Percentiles rank a stretch among this genome's conserved stretches.
Evolutionary conservation across 73 alveolate genomes (phyloP).

Genomic region (Paramecium sonneborni): DNA sequence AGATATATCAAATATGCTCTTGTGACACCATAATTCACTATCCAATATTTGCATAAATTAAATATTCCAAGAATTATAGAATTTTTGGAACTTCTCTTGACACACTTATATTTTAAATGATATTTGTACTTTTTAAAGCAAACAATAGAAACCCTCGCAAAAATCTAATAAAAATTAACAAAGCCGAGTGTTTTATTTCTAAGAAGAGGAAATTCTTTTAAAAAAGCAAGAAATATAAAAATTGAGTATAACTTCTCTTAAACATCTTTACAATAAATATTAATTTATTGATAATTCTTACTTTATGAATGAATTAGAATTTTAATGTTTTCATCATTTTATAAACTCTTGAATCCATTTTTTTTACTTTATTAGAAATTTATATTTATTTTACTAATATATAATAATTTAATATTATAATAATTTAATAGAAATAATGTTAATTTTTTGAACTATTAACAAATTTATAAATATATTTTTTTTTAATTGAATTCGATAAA

Average conservation of each 20-base stretch:
- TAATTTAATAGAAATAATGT: neutral
- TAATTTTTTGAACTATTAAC: neutral
- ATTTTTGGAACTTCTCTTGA: slow-evolving; percentile 91
- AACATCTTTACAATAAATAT: neutral
- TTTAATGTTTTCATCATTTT: neutral
- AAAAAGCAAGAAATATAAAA: neutral
- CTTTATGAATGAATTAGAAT: neutral
- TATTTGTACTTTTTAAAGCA: slow-evolving; percentile 60
- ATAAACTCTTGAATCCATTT: neutral
- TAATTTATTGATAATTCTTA: neutral
- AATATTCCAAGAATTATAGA: slow-evolving; percentile 82
- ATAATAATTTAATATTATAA: neutral
- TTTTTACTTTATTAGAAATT: neutral
- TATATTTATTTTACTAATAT: neutral
- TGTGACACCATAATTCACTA: slow-evolving; percentile 83
- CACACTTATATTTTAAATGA: neutral
- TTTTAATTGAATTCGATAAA: neutral
- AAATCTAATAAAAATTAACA: slow-evolving; percentile 38
- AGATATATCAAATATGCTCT: neutral
- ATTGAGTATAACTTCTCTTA: neutral
- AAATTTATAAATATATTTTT: neutral
- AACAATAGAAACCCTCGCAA: slow-evolving; percentile 50
- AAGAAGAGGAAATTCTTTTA: neutral
- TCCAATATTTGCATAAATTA: slow-evolving; percentile 87
- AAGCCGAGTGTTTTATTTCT: neutral